Conservation (phyloP, 179 eudicot genomes). For the Corrigiola litoralis region DNA sequence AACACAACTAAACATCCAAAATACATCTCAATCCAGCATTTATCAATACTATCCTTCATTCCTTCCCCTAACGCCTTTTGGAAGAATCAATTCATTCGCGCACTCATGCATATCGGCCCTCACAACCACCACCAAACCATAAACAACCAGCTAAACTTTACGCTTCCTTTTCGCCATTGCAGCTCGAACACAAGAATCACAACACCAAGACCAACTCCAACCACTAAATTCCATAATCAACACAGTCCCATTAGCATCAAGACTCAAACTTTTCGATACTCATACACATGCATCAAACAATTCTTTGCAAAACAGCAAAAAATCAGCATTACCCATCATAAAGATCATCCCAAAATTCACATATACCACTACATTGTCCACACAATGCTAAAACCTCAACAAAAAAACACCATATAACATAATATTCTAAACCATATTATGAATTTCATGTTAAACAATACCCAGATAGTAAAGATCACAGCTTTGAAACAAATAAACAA, state of each 20-base stretch:
- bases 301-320: not conserved
- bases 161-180: not conserved
- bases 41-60: not conserved
- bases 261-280: not conserved
- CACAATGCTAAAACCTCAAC: constrained; percentile 1
- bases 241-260: not conserved
- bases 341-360: constrained; percentile 2
- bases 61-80: not conserved
- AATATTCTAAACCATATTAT: not conserved
- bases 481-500: not conserved
- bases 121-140: not conserved
- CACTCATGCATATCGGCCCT: constrained; percentile 10
- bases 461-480: constrained; percentile 11
- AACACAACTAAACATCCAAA: not conserved
- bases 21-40: not conserved
- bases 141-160: not conserved
- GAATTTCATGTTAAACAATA: not conserved
- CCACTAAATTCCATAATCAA: not conserved
- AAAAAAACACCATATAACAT: not conserved
- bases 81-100: not conserved
- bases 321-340: not conserved
- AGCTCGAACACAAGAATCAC: constrained; percentile 8
- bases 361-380: constrained; percentile 20
- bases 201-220: not conserved
- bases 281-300: constrained; percentile 25